These are phyloP conservation scores for Hypoxylon sp. DNA, from an alignment of 2,329 filamentous ascomycete species.

Conservation along the genomic window DNA sequence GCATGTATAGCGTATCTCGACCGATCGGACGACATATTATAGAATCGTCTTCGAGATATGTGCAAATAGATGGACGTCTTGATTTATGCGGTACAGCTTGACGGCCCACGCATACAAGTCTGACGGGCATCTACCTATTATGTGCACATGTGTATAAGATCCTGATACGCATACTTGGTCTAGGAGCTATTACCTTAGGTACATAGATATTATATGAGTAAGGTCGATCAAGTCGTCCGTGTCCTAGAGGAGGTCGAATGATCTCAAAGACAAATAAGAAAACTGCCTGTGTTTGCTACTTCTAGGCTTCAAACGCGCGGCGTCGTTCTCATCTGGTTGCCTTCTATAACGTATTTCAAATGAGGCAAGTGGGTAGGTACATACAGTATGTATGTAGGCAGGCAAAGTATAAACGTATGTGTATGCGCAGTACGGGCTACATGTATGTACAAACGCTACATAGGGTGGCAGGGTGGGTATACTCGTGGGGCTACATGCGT, in stretches of 20 bases:
- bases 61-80: neutral
- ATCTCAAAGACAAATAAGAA: neutral
- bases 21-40: constrained; percentile 53
- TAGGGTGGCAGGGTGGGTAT: no score
- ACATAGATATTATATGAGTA: neutral
- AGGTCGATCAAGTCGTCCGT: neutral
- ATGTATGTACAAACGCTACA: no score
- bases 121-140: no score
- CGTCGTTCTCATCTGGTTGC: neutral
- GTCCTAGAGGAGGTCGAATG: neutral
- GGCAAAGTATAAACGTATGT: neutral
- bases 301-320: neutral
- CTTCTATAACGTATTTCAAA: neutral
- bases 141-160: no score
- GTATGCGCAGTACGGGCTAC: neutral
- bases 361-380: constrained; percentile 4
- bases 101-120: neutral
- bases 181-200: neutral
- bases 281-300: neutral
- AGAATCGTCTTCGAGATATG: neutral
- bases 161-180: neutral
- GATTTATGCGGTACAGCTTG: neutral
- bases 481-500: no score
- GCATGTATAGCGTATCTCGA: constrained; percentile 87
- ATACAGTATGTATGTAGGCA: neutral